These are phyloP conservation scores for Chrysanthemum seticuspe DNA, from an alignment of 129 eudicot genomes.

Conservation along the genomic window DNA sequence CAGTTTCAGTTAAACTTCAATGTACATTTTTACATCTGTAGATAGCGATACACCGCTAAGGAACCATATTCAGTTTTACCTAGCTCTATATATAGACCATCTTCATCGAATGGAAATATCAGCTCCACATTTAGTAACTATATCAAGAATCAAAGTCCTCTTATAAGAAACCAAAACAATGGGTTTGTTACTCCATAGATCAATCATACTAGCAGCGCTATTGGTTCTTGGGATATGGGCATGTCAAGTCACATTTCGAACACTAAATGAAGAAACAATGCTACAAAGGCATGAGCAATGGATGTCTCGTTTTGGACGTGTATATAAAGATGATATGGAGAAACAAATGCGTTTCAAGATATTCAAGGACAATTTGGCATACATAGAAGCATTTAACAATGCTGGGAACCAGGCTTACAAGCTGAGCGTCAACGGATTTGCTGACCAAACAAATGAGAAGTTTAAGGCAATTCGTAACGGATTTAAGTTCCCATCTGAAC, in stretches of 20 bases:
- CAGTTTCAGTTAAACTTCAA: no score
- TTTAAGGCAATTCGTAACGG: neutral
- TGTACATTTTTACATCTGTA: no score
- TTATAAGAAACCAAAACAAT: neutral
- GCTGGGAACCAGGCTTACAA: neutral
- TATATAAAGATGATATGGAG: neutral
- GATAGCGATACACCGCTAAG: no score
- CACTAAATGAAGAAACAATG: neutral
- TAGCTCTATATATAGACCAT: neutral
- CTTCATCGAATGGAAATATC: neutral
- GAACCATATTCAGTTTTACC: neutral
- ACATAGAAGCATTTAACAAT: neutral
- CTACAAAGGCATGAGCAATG: constrained; percentile 8
- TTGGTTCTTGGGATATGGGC: neutral
- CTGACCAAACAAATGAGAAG: neutral
- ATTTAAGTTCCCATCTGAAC: neutral
- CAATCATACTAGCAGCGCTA: neutral
- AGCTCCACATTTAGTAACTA: neutral
- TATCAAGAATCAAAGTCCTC: neutral
- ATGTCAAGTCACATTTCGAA: neutral
- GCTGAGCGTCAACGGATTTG: neutral
- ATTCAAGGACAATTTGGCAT: neutral
- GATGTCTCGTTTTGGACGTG: neutral
- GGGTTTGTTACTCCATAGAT: neutral
- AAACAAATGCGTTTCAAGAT: neutral